These are phyloP conservation scores for Colletotrichum tabaci DNA, from an alignment of 2,329 filamentous ascomycete genomes.

Conservation along the genomic window DNA sequence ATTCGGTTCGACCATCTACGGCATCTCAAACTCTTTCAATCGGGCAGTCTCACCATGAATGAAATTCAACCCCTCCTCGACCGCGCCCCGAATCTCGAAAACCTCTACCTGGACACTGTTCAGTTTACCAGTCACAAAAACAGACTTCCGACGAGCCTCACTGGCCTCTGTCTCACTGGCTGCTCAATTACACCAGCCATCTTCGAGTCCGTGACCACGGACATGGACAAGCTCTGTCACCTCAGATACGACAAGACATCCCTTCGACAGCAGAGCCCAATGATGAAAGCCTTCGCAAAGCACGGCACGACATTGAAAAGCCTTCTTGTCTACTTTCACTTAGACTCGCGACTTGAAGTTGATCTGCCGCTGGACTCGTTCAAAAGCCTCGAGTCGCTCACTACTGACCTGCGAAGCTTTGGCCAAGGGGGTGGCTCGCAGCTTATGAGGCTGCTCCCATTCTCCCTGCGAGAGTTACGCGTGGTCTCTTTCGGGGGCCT, in stretches of 20 bases:
- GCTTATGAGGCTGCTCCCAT: conserved; percentile 5
- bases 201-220: conserved; percentile 3
- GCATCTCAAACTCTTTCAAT: conserved; percentile 17
- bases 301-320: conserved; percentile 20
- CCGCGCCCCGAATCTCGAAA: conserved; percentile 19
- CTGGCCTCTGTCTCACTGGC: conserved; percentile 4
- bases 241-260: conserved; percentile 5
- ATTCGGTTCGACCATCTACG: conserved; percentile 13
- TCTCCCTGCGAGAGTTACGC: conserved; percentile 10
- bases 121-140: background rate
- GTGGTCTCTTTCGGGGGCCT: background rate
- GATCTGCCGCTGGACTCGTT: conserved; percentile 16
- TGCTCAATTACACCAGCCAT: conserved; percentile 4
- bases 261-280: background rate
- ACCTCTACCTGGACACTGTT: conserved; percentile 16
- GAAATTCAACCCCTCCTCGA: conserved; percentile 27
- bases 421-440: conserved; percentile 5
- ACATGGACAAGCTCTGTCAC: background rate
- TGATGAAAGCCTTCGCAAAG: conserved; percentile 11
- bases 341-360: background rate
- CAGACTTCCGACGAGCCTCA: conserved; percentile 7
- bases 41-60: conserved; percentile 4
- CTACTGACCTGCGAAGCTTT: conserved; percentile 25
- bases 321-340: conserved; percentile 9
- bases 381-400: conserved; percentile 24